A percentile compares a stretch with the other conserved stretches of the same genome.
phyloP scores from a whole-genome alignment of 768 basidiomycete genomes.

The Naganishia friedmannii region DNA sequence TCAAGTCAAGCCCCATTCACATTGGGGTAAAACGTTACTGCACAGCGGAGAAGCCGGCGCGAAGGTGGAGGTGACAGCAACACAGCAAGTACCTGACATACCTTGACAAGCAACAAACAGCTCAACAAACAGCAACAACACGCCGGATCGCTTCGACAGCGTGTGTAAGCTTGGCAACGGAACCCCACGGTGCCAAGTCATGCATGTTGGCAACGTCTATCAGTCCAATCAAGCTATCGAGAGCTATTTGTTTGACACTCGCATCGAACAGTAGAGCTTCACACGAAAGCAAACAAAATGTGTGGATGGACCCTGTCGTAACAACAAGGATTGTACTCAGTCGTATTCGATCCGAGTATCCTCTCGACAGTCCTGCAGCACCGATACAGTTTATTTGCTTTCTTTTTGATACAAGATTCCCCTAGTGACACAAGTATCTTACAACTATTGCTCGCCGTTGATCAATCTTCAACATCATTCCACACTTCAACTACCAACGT shows the following conservation, averaged over 20 bases:
- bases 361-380: too few relatives aligned
- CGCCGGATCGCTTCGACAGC: neutral
- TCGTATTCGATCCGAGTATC: too few relatives aligned
- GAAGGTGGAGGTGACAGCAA: conserved; percentile 2
- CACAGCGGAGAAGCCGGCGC: neutral
- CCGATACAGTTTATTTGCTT: neutral
- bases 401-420: neutral
- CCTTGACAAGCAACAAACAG: too few relatives aligned
- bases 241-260: too few relatives aligned
- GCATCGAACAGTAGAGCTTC: too few relatives aligned
- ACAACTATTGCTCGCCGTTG: conserved; percentile 2
- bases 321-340: too few relatives aligned
- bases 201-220: too few relatives aligned
- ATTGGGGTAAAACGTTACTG: neutral
- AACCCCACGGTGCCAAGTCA: neutral
- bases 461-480: neutral
- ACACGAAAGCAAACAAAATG: too few relatives aligned
- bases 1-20: neutral
- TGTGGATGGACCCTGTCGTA: too few relatives aligned
- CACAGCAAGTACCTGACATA: too few relatives aligned
- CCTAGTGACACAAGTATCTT: neutral
- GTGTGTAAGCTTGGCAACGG: neutral
- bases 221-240: too few relatives aligned
- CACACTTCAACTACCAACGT: neutral
- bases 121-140: too few relatives aligned